phyloP scores from a whole-genome alignment of 2,329 filamentous ascomycete species.

The Colletotrichum zoysiae region DNA sequence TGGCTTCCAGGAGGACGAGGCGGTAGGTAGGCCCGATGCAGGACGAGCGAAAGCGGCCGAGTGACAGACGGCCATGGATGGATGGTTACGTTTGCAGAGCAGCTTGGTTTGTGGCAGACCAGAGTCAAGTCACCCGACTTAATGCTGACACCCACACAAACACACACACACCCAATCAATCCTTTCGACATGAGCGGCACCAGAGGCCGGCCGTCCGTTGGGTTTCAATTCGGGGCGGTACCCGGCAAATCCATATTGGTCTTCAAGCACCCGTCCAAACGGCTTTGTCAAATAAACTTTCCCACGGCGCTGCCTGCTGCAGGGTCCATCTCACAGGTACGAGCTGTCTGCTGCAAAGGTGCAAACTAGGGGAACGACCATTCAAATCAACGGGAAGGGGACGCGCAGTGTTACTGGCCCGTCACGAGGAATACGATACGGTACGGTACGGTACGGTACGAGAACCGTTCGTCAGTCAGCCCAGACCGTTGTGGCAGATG shows the following conservation, averaged over 20 bases:
- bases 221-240: neutral
- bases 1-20: neutral
- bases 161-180: constrained; percentile 18
- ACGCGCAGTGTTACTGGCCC: constrained; percentile 23
- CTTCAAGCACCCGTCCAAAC: constrained; percentile 31
- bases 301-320: constrained; percentile 36
- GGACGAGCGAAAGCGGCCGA: neutral
- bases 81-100: constrained; percentile 16
- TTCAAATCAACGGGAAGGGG: neutral
- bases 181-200: constrained; percentile 1
- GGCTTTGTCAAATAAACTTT: constrained; percentile 36
- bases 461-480: constrained; percentile 5
- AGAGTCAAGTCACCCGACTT: constrained; percentile 33
- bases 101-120: constrained; percentile 16
- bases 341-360: neutral
- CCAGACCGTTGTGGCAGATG: constrained; percentile 16
- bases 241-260: constrained; percentile 15
- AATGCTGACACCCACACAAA: constrained; percentile 1
- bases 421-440: constrained; percentile 18
- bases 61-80: neutral
- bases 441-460: constrained; percentile 5
- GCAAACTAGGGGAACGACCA: neutral
- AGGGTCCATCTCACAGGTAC: constrained; percentile 35
- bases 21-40: neutral
- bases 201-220: neutral